These are phyloP conservation scores for Incumbomyces lentus DNA, from an alignment of 2,329 filamentous ascomycete genomes.

Conservation along the genomic window DNA sequence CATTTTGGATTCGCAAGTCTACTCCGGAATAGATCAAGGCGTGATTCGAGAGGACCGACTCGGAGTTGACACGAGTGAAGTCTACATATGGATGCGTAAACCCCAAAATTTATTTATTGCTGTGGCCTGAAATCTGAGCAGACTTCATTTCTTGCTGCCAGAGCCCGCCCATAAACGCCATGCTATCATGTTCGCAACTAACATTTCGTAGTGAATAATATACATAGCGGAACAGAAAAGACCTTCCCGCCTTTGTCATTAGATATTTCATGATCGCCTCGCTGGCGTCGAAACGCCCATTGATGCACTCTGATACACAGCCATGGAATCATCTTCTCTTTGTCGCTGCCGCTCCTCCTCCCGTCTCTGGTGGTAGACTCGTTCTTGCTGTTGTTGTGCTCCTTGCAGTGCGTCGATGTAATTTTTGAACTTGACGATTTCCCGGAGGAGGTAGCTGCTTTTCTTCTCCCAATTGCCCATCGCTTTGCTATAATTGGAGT, in stretches of 20 bases:
- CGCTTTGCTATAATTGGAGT: conserved; percentile 68
- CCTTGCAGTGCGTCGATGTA: conserved; percentile 78
- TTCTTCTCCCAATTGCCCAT: conserved; percentile 98
- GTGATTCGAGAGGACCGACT: too few species aligned
- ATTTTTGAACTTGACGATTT: conserved; percentile 93
- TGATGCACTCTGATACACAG: background rate
- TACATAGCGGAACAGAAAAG: background rate
- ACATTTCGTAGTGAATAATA: background rate
- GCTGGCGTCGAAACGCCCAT: background rate
- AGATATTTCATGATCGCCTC: background rate
- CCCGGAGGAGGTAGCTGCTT: conserved; percentile 76
- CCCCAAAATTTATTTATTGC: too few species aligned
- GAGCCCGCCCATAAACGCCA: too few species aligned
- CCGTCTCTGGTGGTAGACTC: conserved; percentile 47
- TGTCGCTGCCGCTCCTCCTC: conserved; percentile 14
- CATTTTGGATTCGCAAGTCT: too few species aligned
- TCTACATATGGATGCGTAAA: too few species aligned
- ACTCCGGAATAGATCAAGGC: too few species aligned
- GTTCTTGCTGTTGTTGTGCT: conserved; percentile 58
- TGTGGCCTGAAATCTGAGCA: too few species aligned
- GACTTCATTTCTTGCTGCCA: background rate
- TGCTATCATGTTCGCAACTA: background rate
- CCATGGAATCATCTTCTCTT: conserved; percentile 6
- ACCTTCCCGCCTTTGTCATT: background rate
- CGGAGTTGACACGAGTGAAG: too few species aligned